Base-by-base conservation (phyloP, 768 basidiomycete species). In the Tylopilus rubrobrunneus region DNA sequence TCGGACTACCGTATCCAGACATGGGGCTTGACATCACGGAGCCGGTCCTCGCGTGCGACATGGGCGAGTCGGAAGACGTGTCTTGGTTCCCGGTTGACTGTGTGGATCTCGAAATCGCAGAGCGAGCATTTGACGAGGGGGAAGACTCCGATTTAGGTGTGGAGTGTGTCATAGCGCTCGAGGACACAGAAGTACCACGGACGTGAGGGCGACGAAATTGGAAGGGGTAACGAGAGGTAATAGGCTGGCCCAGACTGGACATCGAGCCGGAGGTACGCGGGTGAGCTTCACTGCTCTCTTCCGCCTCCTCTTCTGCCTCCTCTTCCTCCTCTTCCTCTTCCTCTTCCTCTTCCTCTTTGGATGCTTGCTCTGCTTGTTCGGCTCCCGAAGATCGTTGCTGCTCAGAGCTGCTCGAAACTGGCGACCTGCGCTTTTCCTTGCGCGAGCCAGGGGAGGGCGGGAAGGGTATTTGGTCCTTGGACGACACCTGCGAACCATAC, bases 221-320 rank as follows among this genome's bases (percentile, higher is more conserved):
- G 77, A 88, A 87, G 10, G 86, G 87, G 62, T 85, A 87, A 0
- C 84, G 78, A 23, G 87, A 83, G 33, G 73, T 68, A 49, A 92
- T 76, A 1, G 89, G 90, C 23, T 87, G 85, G 3, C 91, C 91
- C 6, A 93, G 79, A 56, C 86, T 89, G 4, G 90, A 92, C 84
- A 93, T 84, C 8, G 91, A 92, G 19, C 83, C 87, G 0, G 89
- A 89, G 5, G 82, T 86, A 17, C 84, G 78, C 40, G 81, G 82
- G 5, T 83, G 79, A 0, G 85, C 84, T 40, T 75, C 76, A 43
- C 77, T 78, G 48, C 73, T 74, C 41, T 71, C 73, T 40, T 68
- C 71, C 5, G 39, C 57, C 23, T 71, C 75, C 23, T 67, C 73
- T 14, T 62, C 70, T 2, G 58, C 71, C 12, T 65, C 72, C 4